Evolutionary conservation across 129 eudicot species (phyloP), one percentile per base, ranked within the genome.

Genomic region (Flaveria robusta): DNA sequence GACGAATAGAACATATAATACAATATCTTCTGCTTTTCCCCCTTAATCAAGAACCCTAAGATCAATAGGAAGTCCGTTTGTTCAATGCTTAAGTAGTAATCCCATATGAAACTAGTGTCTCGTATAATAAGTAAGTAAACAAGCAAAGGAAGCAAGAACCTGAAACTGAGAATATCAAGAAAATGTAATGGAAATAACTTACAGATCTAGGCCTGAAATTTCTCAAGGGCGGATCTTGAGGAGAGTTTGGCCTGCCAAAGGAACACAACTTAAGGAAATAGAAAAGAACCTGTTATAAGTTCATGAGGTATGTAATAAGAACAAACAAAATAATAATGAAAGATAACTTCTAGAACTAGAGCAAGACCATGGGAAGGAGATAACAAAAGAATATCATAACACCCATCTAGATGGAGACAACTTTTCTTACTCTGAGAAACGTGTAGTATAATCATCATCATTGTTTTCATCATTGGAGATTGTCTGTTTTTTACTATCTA

Each of bases 151-250:
- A 50, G 2, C 59, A 16, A 10, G 23, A 52, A 9, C 19, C 4
- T 20, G 62, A 55, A 55, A 55, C 27, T 8, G 11, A 52, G 62
- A 19, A 55, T 8, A 39, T 7, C 64, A 73, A 13, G 68, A 31
- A 60, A 74, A 81, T 18, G 9, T 24, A 55, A 7, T 55, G 62
- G 27, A 55, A 18, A 55, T 4, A 74, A 87, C 86, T 83, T 81
- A 91, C 97, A 72, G 79, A 82, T 72, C 86, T 85, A 50, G 83
- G 81, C 78, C 89, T 85, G 55, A 84, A 73, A 34, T 62, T 79
- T 39, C 81, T 74, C 58, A 80, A 54, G 79, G 79, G 79, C 39
- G 55, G 82, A 23, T 68, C 68, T 42, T 74, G 80, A 70, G 77
- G 46, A 81, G 76, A 72, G 51, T 70, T 82, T 80, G 81, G 81